A percentile compares a stretch with the other conserved stretches of the same genome.
These are phyloP conservation scores for Schizophyllum commune DNA, from an alignment of 1,284 basidiomycete genomes.

Conservation along the genomic window DNA sequence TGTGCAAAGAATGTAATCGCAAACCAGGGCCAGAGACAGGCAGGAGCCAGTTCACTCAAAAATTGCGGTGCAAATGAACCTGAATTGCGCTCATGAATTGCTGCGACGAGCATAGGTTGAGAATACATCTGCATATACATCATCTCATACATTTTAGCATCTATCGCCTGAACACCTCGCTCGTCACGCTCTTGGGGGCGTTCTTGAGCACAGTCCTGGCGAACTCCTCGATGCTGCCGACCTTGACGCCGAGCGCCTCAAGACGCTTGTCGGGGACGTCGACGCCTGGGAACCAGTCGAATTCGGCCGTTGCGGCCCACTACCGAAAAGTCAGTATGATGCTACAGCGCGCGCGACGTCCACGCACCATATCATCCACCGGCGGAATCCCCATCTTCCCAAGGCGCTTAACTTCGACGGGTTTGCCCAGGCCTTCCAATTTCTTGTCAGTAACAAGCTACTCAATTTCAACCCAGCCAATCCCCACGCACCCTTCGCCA, in stretches of 20 bases:
- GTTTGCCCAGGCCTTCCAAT: constrained; percentile 17
- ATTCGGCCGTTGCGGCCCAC: constrained; percentile 19
- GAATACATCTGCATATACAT: no score
- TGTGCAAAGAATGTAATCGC: no score
- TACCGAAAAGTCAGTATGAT: not conserved
- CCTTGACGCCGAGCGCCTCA: constrained; percentile 20
- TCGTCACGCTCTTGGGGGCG: not conserved
- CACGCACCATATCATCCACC: constrained; percentile 22
- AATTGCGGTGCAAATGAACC: no score
- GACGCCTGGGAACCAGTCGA: constrained; percentile 16
- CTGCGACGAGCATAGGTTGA: no score
- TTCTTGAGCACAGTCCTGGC: constrained; percentile 9
- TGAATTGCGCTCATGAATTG: no score
- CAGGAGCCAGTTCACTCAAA: no score
- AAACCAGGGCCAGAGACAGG: no score
- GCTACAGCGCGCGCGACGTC: constrained; percentile 2
- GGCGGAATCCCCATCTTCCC: constrained; percentile 15
- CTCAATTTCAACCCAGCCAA: no score
- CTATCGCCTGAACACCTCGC: no score
- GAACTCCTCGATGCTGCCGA: constrained; percentile 17
- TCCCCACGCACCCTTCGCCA: constrained; percentile 3
- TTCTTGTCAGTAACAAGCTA: not conserved
- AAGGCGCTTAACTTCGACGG: constrained; percentile 16
- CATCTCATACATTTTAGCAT: no score
- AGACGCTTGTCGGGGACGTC: constrained; percentile 21